phyloP scores from a whole-genome alignment of 108 stramenopile genomes.

The Fragilariopsis cylindrus region DNA sequence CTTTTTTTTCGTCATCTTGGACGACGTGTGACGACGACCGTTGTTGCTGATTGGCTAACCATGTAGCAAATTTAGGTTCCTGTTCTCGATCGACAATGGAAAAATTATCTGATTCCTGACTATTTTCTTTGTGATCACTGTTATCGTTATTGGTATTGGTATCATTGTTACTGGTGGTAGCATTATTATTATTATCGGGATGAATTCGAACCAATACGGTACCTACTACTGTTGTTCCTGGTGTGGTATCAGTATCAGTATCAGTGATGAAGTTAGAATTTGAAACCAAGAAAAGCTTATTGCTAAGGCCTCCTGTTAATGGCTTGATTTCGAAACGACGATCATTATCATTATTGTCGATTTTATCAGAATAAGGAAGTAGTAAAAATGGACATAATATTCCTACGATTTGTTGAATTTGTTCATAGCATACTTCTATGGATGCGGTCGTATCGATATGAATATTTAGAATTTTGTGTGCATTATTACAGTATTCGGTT shows the following conservation, averaged over 20 bases:
- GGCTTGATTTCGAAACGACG: constrained; percentile 23
- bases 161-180: not conserved
- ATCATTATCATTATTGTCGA: not conserved
- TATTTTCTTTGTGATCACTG: not conserved
- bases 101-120: not conserved
- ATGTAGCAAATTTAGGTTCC: constrained; percentile 55
- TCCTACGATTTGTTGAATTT: constrained; percentile 1
- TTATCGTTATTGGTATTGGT: constrained; percentile 7
- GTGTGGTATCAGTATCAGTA: not conserved
- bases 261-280: not conserved
- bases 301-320: constrained; percentile 47
- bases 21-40: no score
- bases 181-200: constrained; percentile 20
- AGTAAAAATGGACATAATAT: constrained; percentile 12
- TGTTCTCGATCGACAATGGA: constrained; percentile 34
- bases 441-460: constrained; percentile 11
- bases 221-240: not conserved
- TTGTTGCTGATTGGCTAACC: constrained; percentile 38
- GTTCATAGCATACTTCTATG: not conserved
- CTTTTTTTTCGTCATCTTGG: no score
- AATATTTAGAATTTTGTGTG: not conserved
- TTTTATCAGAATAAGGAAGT: not conserved
- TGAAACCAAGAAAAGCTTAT: constrained; percentile 40
- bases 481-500: constrained; percentile 8
- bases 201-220: constrained; percentile 44